Percentiles rank a stretch among this genome's conserved stretches.
Evolutionary conservation across 805 yeast genomes (phyloP).

Genomic region (Lachancea quebecensis): DNA sequence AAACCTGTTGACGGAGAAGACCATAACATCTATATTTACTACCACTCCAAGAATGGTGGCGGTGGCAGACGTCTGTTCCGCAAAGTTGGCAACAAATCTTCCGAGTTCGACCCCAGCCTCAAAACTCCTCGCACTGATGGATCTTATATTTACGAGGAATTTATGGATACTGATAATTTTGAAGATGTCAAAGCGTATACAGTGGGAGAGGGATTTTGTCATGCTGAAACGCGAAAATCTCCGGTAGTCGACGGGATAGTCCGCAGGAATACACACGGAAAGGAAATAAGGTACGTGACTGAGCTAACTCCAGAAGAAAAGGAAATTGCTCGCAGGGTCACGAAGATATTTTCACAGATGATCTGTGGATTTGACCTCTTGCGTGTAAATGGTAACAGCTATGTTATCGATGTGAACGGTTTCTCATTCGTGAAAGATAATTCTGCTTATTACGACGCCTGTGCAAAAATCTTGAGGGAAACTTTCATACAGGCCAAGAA

Average conservation of each 20-base stretch:
- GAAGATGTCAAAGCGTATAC: slow-evolving; percentile 99
- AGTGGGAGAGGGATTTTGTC: slow-evolving; percentile 85
- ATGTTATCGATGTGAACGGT: slow-evolving; percentile 96
- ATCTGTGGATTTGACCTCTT: slow-evolving; percentile 95
- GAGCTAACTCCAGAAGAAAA: slow-evolving; percentile 69
- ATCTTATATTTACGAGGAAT: slow-evolving; percentile 84
- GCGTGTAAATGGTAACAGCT: slow-evolving; percentile 81
- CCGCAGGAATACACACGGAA: slow-evolving; percentile 93
- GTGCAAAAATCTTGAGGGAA: slow-evolving; percentile 69
- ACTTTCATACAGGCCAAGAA: slow-evolving; percentile 61
- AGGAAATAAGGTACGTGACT: slow-evolving; percentile 88
- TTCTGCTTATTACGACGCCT: slow-evolving; percentile 71
- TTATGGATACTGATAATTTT: slow-evolving; percentile 96
- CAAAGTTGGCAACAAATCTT: slow-evolving; percentile 93
- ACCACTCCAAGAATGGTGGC: slow-evolving; percentile 84
- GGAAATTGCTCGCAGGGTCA: slow-evolving; percentile 71
- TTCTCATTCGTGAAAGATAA: slow-evolving; percentile 96
- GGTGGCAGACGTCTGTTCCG: slow-evolving; percentile 94
- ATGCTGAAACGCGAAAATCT: slow-evolving; percentile 96
- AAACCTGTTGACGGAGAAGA: slow-evolving; percentile 99
- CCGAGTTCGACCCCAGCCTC: slow-evolving; percentile 86
- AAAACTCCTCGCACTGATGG: slow-evolving; percentile 77
- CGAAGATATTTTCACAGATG: slow-evolving; percentile 76
- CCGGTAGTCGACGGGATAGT: slow-evolving; percentile 99
- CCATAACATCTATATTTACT: slow-evolving; percentile 91